Percentiles rank a stretch among this genome's conserved stretches.
phyloP scores from a whole-genome alignment of 331 rosid genomes.

The Saraca asoca region DNA sequence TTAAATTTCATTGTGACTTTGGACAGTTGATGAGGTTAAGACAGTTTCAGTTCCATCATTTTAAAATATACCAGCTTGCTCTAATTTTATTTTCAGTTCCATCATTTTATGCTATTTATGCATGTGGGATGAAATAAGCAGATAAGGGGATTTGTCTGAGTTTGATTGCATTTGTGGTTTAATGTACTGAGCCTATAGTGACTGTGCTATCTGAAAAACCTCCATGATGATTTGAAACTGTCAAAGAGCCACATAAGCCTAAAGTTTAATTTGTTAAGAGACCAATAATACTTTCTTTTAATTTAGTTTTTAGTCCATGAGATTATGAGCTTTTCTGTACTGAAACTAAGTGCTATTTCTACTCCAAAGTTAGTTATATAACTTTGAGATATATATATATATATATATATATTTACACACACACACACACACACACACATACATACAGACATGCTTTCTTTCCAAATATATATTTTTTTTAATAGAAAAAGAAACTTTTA shows the following conservation, averaged over 20 bases:
- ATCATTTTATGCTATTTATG: conserved; percentile 24
- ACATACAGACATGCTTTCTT: too few species aligned
- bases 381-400: neutral
- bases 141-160: conserved; percentile 11
- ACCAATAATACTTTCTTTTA: too few species aligned
- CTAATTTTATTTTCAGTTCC: conserved; percentile 33
- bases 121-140: conserved; percentile 25
- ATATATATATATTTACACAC: too few species aligned
- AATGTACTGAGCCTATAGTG: conserved; percentile 3
- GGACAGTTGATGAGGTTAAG: conserved; percentile 25
- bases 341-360: too few species aligned
- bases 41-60: conserved; percentile 9
- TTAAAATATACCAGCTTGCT: conserved; percentile 27
- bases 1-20: conserved; percentile 33
- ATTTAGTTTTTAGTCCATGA: too few species aligned
- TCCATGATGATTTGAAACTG: conserved; percentile 25
- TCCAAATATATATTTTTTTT: too few species aligned
- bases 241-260: conserved; percentile 17
- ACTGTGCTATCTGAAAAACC: neutral
- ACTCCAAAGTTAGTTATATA: too few species aligned
- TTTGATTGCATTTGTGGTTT: conserved; percentile 22
- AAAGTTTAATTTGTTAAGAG: conserved; percentile 21
- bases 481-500: too few species aligned
- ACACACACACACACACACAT: too few species aligned
- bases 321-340: too few species aligned